Evolutionary conservation across 2,329 filamentous ascomycete genomes (phyloP).

Genomic region (Fusarium sp.): DNA sequence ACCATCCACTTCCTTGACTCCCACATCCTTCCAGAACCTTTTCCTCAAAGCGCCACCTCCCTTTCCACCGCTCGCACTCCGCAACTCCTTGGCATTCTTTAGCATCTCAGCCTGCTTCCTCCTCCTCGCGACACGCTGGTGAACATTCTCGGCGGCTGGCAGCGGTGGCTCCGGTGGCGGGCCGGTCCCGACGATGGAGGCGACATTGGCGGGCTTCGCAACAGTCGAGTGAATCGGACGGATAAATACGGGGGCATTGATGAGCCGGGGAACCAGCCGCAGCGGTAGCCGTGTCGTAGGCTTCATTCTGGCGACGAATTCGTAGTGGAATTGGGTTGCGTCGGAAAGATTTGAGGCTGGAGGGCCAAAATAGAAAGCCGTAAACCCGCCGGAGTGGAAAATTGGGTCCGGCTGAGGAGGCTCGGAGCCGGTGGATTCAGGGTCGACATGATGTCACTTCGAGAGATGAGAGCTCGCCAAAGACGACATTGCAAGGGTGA

Average conservation of each 20-base stretch:
- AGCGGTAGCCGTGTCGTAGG: slow-evolving; percentile 51
- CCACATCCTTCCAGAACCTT: slow-evolving; percentile 89
- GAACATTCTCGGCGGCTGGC: slow-evolving; percentile 52
- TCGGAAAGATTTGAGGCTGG: slow-evolving; percentile 12
- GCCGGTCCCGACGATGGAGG: slow-evolving; percentile 62
- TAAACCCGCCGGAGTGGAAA: slow-evolving; percentile 29
- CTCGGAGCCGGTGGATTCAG: slow-evolving; percentile 29
- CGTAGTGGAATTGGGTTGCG: slow-evolving; percentile 12
- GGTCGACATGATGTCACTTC: slow-evolving; percentile 39
- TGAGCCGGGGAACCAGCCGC: slow-evolving; percentile 45
- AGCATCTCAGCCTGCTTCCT: slow-evolving; percentile 63
- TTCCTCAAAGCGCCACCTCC: slow-evolving; percentile 63
- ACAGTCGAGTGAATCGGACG: slow-evolving; percentile 48
- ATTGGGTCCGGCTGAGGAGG: slow-evolving; percentile 33
- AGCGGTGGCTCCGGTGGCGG: slow-evolving; percentile 65
- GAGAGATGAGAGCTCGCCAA: slow-evolving; percentile 5
- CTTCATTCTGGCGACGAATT: slow-evolving; percentile 50
- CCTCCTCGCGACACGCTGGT: slow-evolving; percentile 59
- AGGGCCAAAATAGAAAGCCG: slow-evolving; percentile 10
- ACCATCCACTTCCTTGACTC: slow-evolving; percentile 73
- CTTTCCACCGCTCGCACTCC: slow-evolving; percentile 48
- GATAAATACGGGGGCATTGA: slow-evolving; percentile 27
- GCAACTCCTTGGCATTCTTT: slow-evolving; percentile 59
- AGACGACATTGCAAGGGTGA: not conserved
- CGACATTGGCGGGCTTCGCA: slow-evolving; percentile 55